Evolutionary conservation across 2,329 filamentous ascomycete species (phyloP), one percentile per base, ranked within the genome.

Genomic region (Cytospora paraplurivora): DNA sequence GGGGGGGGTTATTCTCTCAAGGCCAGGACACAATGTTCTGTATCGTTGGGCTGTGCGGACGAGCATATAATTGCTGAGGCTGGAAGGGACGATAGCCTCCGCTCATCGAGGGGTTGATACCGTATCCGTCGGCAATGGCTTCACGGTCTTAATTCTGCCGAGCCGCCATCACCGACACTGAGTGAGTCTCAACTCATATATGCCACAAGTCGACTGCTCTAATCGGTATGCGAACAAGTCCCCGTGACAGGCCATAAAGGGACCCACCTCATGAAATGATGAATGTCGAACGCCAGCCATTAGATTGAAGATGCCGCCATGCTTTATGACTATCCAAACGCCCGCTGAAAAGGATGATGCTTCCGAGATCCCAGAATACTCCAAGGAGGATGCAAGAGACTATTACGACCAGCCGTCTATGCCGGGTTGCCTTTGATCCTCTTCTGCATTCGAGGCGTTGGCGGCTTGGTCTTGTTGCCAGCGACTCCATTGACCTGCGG

Each of bases 361-460:
- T 52, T 15, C 50, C 32, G 27, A 54, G 54, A 53, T 38, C 33
- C 34, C 32, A 54, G 44, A 47, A 56, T 27, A 41, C 4, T 17
- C 38, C 59, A 15, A 13, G 15, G 27, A 62, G 51, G 47, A 51
- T 34, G 57, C 17, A 13, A n/a, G 32, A 52, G 53, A 41, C 50
- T 50, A n/a, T 54, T 44, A 12, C 33, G 33, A 7, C 44, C 33
- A 15, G 35, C 21, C 33, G n/a, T 6, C 32, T 54, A 68, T 60
- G 66, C 57, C 33, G 73, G 71, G 66, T 82, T 83, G 44, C 75
- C 76, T 72, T 85, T 85, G 62, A 78, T 72, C 56, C 83, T 79
- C 72, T 86, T 86, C 69, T 72, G 75, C 78, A 86, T 83, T 66
- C 84, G 76, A 32, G 84, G 84, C 41, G 84, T 86, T 34, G 82